Evolutionary conservation across 176 grass and related monocot species (phyloP).

Genomic region (Ananas comosus): DNA sequence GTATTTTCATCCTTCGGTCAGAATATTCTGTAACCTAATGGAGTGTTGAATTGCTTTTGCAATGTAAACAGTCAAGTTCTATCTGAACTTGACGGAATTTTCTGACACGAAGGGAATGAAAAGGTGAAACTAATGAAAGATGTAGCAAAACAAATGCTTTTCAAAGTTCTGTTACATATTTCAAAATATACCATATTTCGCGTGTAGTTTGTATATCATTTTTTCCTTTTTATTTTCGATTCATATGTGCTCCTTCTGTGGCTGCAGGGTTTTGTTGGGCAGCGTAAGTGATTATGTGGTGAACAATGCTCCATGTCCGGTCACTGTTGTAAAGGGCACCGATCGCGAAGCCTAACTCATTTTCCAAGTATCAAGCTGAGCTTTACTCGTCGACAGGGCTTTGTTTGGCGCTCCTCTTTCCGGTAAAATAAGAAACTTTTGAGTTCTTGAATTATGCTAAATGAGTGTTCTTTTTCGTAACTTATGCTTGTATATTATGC

Average conservation of each 20-base stretch:
- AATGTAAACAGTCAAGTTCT: no score
- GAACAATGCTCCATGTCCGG: slow-evolving; percentile 62
- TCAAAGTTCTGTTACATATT: no score
- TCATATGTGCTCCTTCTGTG: not conserved
- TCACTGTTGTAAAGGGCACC: slow-evolving; percentile 60
- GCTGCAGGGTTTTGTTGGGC: slow-evolving; percentile 71
- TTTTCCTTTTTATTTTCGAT: no score
- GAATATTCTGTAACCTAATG: no score
- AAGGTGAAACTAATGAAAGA: no score
- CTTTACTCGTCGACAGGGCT: not conserved
- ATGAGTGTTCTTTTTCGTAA: not conserved
- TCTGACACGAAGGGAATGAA: no score
- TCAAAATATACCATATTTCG: no score
- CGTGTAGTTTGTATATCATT: no score
- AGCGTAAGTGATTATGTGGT: slow-evolving; percentile 89
- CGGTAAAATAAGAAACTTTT: not conserved
- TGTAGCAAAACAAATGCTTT: no score
- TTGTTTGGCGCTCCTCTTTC: not conserved
- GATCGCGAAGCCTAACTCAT: slow-evolving; percentile 30
- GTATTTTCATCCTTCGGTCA: no score
- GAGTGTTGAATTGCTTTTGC: no score
- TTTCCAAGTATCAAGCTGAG: not conserved
- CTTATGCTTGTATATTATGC: not conserved
- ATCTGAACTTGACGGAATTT: no score
- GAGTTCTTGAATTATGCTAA: not conserved